phyloP scores from a whole-genome alignment of 306 rosid species.

The Cucumis hystrix region DNA sequence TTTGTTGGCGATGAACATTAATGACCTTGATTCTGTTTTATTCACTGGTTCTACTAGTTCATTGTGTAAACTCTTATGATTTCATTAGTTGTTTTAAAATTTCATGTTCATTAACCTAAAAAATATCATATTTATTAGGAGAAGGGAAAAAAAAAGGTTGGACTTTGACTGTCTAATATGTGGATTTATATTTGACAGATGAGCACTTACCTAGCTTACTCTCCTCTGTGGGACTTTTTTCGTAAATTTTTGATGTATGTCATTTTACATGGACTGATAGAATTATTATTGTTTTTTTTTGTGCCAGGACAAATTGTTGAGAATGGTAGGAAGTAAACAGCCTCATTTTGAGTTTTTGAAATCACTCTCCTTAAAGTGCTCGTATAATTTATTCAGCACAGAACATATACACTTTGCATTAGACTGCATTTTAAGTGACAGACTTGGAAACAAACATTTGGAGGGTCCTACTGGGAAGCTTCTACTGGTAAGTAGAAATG shows the following conservation, averaged over 20 bases:
- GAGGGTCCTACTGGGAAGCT: conserved; percentile 56
- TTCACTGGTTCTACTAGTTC: not conserved
- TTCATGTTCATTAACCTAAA: too few species aligned
- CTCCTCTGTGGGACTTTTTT: not conserved
- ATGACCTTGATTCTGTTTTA: not conserved
- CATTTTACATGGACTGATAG: not conserved
- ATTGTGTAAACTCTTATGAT: not conserved
- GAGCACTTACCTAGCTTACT: not conserved
- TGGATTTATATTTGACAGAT: not conserved
- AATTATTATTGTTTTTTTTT: not conserved
- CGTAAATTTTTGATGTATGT: not conserved
- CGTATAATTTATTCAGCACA: conserved; percentile 60
- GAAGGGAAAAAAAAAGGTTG: not conserved
- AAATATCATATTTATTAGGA: not conserved
- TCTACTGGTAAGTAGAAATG: conserved; percentile 48
- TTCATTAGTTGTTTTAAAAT: not conserved
- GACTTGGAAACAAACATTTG: conserved; percentile 26
- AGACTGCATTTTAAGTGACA: conserved; percentile 28
- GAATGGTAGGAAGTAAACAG: conserved; percentile 40
- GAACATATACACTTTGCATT: conserved; percentile 48
- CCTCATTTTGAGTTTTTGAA: conserved; percentile 48
- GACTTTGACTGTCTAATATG: not conserved
- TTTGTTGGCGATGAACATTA: not conserved
- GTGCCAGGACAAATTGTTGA: conserved; percentile 50
- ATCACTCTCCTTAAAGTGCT: conserved; percentile 64